phyloP scores from a whole-genome alignment of 306 rosid species.

The Vigna radiata region DNA sequence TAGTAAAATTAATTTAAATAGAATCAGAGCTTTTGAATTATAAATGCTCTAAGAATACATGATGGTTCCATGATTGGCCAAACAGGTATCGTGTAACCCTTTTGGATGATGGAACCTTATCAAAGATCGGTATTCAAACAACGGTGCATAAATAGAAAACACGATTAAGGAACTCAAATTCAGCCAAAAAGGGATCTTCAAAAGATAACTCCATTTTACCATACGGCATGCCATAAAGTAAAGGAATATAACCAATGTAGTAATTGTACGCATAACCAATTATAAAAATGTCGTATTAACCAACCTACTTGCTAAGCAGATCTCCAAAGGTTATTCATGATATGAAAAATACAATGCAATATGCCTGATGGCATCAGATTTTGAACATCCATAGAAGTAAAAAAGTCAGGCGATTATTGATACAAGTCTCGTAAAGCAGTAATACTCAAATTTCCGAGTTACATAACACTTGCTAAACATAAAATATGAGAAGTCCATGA shows the following conservation, averaged over 20 bases:
- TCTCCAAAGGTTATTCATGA: slow-evolving; percentile 18
- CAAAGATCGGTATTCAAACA: too few relatives aligned
- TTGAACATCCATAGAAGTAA: slow-evolving; percentile 39
- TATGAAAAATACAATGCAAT: slow-evolving; percentile 27
- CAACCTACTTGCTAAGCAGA: neutral
- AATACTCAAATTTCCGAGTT: slow-evolving; percentile 38
- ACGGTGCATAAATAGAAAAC: too few relatives aligned
- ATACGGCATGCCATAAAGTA: neutral
- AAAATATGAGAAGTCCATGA: slow-evolving; percentile 35
- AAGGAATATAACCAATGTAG: neutral
- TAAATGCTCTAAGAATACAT: too few relatives aligned
- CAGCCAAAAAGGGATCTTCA: neutral
- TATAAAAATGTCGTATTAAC: neutral
- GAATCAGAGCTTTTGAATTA: too few relatives aligned
- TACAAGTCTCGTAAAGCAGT: slow-evolving; percentile 47
- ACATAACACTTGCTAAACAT: slow-evolving; percentile 51
- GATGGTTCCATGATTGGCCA: too few relatives aligned
- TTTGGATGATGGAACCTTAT: too few relatives aligned
- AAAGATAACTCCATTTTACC: neutral
- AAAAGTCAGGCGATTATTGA: slow-evolving; percentile 56
- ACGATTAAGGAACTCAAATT: too few relatives aligned
- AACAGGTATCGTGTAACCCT: too few relatives aligned
- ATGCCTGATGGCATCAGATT: slow-evolving; percentile 42
- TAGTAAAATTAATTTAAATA: too few relatives aligned
- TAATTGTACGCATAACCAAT: neutral